phyloP scores from a whole-genome alignment of 805 yeast genomes.

The Candida awuae region DNA sequence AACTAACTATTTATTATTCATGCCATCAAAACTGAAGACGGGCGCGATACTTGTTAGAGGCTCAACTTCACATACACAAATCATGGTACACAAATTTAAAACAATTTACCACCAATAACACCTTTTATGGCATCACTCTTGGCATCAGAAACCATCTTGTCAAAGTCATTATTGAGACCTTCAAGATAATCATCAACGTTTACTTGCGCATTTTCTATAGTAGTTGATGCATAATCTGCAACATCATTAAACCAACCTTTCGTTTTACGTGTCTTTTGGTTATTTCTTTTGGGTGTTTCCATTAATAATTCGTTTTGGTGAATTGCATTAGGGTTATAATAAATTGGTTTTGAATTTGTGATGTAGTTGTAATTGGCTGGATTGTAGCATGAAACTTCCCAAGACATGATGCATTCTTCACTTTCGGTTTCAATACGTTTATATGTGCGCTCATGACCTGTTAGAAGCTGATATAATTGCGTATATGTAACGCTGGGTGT shows the following conservation, averaged over 20 bases:
- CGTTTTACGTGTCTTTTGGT: constrained; percentile 3
- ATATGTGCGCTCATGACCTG: constrained; percentile 63
- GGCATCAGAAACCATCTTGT: constrained; percentile 23
- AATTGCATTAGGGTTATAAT: constrained; percentile 27
- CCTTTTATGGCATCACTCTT: constrained; percentile 26
- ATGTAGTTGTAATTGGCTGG: constrained; percentile 25
- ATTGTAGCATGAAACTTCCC: constrained; percentile 35
- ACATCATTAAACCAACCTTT: constrained; percentile 13
- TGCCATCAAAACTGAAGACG: too few relatives aligned
- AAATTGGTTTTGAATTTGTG: constrained; percentile 24
- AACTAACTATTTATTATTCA: too few relatives aligned
- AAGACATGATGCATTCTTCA: constrained; percentile 49
- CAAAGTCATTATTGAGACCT: constrained; percentile 27
- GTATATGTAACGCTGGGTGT: constrained; percentile 47
- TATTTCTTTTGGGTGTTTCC: constrained; percentile 13
- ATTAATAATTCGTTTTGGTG: constrained; percentile 24
- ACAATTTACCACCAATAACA: constrained; percentile 16
- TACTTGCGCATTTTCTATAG: constrained; percentile 20
- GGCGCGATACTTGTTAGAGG: too few relatives aligned
- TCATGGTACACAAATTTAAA: background rate
- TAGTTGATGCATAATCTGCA: constrained; percentile 16
- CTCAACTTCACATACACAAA: background rate
- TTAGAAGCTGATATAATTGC: constrained; percentile 59
- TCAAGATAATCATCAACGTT: constrained; percentile 22
- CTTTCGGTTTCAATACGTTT: constrained; percentile 24